phyloP scores from a whole-genome alignment of 495 filamentous ascomycete species.

The Penicillium paradoxum region DNA sequence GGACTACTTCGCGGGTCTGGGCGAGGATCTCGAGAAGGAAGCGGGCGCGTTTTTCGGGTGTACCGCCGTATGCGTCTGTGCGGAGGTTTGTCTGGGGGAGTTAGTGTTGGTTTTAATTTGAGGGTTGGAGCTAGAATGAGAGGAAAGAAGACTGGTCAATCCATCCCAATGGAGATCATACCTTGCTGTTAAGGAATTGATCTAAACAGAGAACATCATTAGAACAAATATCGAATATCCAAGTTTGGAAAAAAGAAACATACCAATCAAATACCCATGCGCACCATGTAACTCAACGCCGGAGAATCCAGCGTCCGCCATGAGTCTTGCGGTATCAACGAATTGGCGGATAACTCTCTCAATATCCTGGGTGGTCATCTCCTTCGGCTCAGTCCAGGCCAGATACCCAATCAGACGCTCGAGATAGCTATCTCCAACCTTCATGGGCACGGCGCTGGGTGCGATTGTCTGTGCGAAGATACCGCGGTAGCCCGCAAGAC shows the following conservation, averaged over 20 bases:
- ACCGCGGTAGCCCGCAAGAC: conserved; percentile 39
- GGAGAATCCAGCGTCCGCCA: conserved; percentile 49
- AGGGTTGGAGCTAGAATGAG: neutral
- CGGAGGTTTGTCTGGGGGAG: conserved; percentile 36
- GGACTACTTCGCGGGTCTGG: conserved; percentile 41
- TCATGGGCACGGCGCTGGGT: conserved; percentile 41
- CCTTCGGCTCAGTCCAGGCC: conserved; percentile 39
- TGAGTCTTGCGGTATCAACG: conserved; percentile 42
- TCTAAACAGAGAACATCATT: conserved; percentile 17
- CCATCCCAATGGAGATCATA: conserved; percentile 4
- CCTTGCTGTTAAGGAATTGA: conserved; percentile 41
- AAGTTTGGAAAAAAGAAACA: neutral
- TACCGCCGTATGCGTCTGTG: conserved; percentile 47
- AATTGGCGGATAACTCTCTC: conserved; percentile 42
- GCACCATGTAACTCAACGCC: conserved; percentile 55
- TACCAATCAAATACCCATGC: conserved; percentile 56
- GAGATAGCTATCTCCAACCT: conserved; percentile 34
- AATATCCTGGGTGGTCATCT: conserved; percentile 49
- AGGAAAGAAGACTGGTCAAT: neutral
- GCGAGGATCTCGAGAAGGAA: conserved; percentile 46
- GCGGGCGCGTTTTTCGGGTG: conserved; percentile 37
- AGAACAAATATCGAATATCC: conserved; percentile 4
- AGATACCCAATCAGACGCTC: conserved; percentile 30
- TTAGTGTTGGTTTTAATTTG: conserved; percentile 3
- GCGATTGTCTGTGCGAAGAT: conserved; percentile 44